Base-by-base conservation (phyloP, 2,329 filamentous ascomycete genomes). In the Penicillium thymicola region DNA sequence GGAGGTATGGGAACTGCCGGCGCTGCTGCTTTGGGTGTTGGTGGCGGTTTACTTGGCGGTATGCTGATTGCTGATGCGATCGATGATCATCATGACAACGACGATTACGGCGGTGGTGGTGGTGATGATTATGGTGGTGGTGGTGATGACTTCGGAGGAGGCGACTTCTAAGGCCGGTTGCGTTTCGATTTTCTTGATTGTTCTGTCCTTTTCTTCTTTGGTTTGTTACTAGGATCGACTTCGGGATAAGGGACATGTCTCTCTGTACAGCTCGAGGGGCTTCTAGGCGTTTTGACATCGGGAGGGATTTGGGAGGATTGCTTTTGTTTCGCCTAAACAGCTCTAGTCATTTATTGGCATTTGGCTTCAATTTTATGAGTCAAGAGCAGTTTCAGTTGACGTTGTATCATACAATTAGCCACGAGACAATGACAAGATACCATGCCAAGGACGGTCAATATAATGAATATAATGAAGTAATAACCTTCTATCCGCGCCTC, bases 31-130 rank as follows among this genome's bases (percentile, higher is more conserved):
- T 77, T 96, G 42, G 92, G 92, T 76, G 73, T 90, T 4, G 92
- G 91, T 64, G 92, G 88, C 61, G 92, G 92, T 72, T 69, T 96
- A 70, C 67, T 96, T 1, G 92, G 91, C 65, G 92, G 92, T 54
- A 83, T 85, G 59, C 60, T 96, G 66, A 74, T 96, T 32, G 87
- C 81, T 2, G 80, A 88, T 67, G 86, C 87, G 62, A 75, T 87
- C 49, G 52, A 65, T 23, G 78, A 75, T 62, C 60, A 67, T 59
- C 60, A 63, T 54, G 65, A 56, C 44, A 43, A 46, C 18, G 66
- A 67, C 58, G 59, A 71, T 45, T 64, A 64, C 44, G 67, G 64
- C 57, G 66, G 21, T 7, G 30, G 30, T 4, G 28, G 28, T 9
- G 38, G 38, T 5, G 73, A 64, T 57, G 68, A 66, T 43, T 72